Conservation (phyloP, 129 eudicot species). For the Flaveria robusta region DNA sequence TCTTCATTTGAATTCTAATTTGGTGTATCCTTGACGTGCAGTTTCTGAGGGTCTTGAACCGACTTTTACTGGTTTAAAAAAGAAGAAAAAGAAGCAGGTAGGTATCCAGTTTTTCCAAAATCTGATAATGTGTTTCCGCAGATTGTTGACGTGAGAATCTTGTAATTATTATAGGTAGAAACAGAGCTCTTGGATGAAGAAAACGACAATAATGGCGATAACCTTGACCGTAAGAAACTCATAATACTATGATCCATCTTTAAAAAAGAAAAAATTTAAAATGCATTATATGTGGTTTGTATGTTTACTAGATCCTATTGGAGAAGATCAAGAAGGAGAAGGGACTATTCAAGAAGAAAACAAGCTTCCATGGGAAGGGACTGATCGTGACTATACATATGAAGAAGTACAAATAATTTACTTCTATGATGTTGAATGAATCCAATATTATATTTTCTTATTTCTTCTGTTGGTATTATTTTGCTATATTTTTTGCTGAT, state of each 20-base stretch:
- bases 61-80: constrained; percentile 73
- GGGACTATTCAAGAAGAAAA: constrained; percentile 56
- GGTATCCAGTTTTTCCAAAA: neutral
- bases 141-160: neutral
- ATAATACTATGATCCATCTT: neutral
- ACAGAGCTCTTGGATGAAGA: constrained; percentile 69
- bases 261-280: too few species aligned
- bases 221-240: constrained; percentile 52
- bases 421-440: neutral
- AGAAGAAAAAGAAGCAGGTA: constrained; percentile 87
- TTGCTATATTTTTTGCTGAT: neutral
- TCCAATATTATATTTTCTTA: neutral
- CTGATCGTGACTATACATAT: constrained; percentile 62
- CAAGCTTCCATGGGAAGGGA: constrained; percentile 75
- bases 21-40: constrained; percentile 26
- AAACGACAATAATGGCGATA: constrained; percentile 52
- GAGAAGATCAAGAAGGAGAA: constrained; percentile 61
- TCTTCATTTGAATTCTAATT: neutral
- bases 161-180: constrained; percentile 50
- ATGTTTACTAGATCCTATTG: constrained; percentile 35
- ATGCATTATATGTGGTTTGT: neutral
- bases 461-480: neutral
- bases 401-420: constrained; percentile 35
- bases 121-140: neutral
- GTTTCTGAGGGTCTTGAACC: constrained; percentile 68